Base-by-base conservation (phyloP, 257 asterid genomes). In the Eustoma russellianum region DNA sequence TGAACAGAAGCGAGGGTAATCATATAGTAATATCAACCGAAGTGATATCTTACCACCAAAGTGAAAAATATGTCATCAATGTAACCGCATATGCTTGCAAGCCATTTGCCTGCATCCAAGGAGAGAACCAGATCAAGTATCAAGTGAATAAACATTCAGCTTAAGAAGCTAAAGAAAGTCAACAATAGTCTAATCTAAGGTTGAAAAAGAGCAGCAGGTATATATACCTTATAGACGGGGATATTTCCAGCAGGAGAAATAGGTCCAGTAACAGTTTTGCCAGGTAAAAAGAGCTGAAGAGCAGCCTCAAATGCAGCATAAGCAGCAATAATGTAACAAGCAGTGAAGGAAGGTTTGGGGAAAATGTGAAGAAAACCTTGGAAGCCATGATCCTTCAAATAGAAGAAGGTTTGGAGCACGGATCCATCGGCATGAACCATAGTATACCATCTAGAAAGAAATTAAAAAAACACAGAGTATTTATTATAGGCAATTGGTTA, bases 381-480 rank as follows among this genome's bases (percentile, higher is more conserved):
- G 17, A 86, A 68, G 19, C 96, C 97, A 74, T 86, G 64, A 52
- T 78, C 77, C 73, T 66, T 70, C 2, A 90, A 72, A 71, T 73
- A 81, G 58, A 71, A 65, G 61, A 67, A 80, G 16, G 97, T 79
- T 67, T 81, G 90, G 78, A 79, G 52, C 24, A 83, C 66, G 38
- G 96, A 90, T 24, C 98, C 98, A 68, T 90, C 88, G 6, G 98
- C 96, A 63, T 86, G 94, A 47, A 90, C 98, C 94, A 86, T 90
- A 19, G 96, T 83, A 61, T 90, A 90, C 98, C 98, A 90, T 76
- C 98, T 90, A 80, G 71, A 67, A n/a, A 44, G 58, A 47, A 70
- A 56, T 57, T 45, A 44, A 77, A n/a, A n/a, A n/a, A n/a, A n/a
- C n/a, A n/a, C n/a, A 52, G 34, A 14, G 10, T 2, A 15, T n/a